A percentile compares a stretch with the other conserved stretches of the same genome.
Evolutionary conservation across 306 rosid species (phyloP).

Genomic region (Casuarina cunninghamiana): DNA sequence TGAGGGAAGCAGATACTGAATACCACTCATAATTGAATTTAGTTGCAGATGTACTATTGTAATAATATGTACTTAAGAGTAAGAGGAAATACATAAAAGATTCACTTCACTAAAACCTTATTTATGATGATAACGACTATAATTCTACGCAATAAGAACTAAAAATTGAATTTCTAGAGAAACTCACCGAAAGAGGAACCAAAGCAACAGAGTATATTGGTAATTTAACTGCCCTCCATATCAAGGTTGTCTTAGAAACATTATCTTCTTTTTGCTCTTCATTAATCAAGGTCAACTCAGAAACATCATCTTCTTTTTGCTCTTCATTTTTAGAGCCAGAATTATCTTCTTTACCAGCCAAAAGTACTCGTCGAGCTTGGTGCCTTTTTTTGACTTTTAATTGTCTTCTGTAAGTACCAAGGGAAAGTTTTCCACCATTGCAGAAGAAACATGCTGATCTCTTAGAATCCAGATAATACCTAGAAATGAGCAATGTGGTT

Average conservation of each 20-base stretch:
- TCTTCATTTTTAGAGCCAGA: conserved; percentile 31
- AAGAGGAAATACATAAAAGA: not conserved
- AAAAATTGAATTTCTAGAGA: not conserved
- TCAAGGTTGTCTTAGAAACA: conserved; percentile 51
- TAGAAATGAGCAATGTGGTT: conserved; percentile 3
- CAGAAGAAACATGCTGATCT: conserved; percentile 11
- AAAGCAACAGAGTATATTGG: conserved; percentile 90
- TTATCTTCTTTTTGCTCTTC: conserved; percentile 35
- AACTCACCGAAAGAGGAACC: conserved; percentile 81
- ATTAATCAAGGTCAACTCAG: conserved; percentile 46
- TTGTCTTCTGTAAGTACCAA: conserved; percentile 25
- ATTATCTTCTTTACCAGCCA: conserved; percentile 9
- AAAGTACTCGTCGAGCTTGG: conserved; percentile 10
- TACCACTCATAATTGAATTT: not conserved
- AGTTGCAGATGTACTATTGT: not conserved
- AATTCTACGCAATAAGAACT: not conserved
- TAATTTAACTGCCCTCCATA: conserved; percentile 87
- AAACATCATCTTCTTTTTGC: conserved; percentile 37
- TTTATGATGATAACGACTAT: not conserved
- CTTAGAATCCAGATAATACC: conserved; percentile 17
- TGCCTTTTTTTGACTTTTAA: conserved; percentile 26
- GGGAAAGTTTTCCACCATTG: conserved; percentile 18
- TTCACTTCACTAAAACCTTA: not conserved
- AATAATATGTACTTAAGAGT: not conserved
- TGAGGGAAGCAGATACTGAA: not conserved